Evolutionary conservation across 2,329 filamentous ascomycete genomes (phyloP).

Genomic region (Phialemoniopsis sp.): DNA sequence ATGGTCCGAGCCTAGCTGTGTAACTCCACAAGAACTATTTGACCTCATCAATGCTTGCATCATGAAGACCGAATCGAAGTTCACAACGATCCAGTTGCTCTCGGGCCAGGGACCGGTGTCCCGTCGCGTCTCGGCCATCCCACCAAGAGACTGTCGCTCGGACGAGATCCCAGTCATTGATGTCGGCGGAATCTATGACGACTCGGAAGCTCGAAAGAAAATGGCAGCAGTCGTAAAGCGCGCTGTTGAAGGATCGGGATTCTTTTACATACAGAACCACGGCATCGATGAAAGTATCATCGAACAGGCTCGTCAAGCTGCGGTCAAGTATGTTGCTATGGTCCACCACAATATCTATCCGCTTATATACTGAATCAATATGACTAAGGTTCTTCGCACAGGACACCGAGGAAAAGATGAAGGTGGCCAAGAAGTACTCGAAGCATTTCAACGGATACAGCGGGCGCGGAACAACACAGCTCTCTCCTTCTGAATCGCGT

Average conservation of each 20-base stretch:
- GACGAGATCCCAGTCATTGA: slow-evolving; percentile 52
- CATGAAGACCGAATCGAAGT: background rate
- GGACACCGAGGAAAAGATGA: slow-evolving; percentile 14
- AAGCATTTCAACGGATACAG: slow-evolving; percentile 13
- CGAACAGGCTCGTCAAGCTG: no score
- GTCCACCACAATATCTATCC: no score
- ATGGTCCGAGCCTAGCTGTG: no score
- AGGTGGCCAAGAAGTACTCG: slow-evolving; percentile 5
- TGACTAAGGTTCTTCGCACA: slow-evolving; percentile 13
- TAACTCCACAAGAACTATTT: no score
- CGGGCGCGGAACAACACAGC: slow-evolving; percentile 8
- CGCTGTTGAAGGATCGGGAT: slow-evolving; percentile 5
- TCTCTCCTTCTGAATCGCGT: slow-evolving; percentile 11
- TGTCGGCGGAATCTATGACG: slow-evolving; percentile 21
- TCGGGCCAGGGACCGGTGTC: slow-evolving; percentile 29
- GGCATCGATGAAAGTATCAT: slow-evolving; percentile 14
- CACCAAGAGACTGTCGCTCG: slow-evolving; percentile 27
- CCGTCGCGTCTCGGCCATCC: slow-evolving; percentile 25
- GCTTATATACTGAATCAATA: no score
- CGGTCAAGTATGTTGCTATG: background rate
- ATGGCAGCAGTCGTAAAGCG: no score
- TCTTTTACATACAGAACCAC: slow-evolving; percentile 17
- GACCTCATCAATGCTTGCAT: no score
- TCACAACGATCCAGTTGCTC: slow-evolving; percentile 11
- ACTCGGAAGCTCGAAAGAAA: no score